A percentile compares a stretch with the other conserved stretches of the same genome.
phyloP scores from a whole-genome alignment of 306 rosid species.

The barrel medic (Medicago truncatula) region MtrunA17r5.0-ANR NC_053045.1:35823501-35824000 shows the following conservation, averaged over 20 bases:
- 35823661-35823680: slow-evolving; percentile 76
- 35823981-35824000: slow-evolving; percentile 73
- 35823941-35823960: slow-evolving; percentile 94
- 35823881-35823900: slow-evolving; percentile 18
- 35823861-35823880: slow-evolving; percentile 15
- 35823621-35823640: slow-evolving; percentile 95
- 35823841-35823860: slow-evolving; percentile 34
- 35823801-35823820: slow-evolving; percentile 40
- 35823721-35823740: slow-evolving; percentile 83
- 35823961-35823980: slow-evolving; percentile 74
- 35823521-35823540: slow-evolving; percentile 19
- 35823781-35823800: slow-evolving; percentile 71
- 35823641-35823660: slow-evolving; percentile 86
- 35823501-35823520: slow-evolving; percentile 29
- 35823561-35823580: slow-evolving; percentile 70
- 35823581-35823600: slow-evolving; percentile 76
- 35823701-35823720: slow-evolving; percentile 94
- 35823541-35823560: slow-evolving; percentile 79
- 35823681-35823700: slow-evolving; percentile 77
- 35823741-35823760: slow-evolving; percentile 75
- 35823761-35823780: slow-evolving; percentile 84
- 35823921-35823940: slow-evolving; percentile 64
- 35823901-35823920: slow-evolving; percentile 75
- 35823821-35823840: slow-evolving; percentile 28
- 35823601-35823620: slow-evolving; percentile 77